Evolutionary conservation across 2,329 filamentous ascomycete species (phyloP).

Genomic region (Plectosphaerella plurivora): DNA sequence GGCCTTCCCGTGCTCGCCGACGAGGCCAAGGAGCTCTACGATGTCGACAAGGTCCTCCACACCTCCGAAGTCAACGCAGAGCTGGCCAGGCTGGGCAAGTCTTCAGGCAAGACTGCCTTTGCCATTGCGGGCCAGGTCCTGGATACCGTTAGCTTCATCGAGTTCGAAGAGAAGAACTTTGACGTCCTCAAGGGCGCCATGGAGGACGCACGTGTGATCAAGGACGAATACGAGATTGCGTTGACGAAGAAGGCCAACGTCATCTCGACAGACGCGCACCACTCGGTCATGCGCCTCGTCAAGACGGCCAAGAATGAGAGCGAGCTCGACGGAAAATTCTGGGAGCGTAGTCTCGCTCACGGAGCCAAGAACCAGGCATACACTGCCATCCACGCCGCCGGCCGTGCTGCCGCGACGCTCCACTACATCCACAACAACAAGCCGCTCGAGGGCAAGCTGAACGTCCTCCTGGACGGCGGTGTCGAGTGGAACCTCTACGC

Average conservation of each 20-base stretch:
- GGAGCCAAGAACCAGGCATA: slow-evolving; percentile 84
- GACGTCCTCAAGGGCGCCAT: slow-evolving; percentile 54
- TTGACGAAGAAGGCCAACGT: slow-evolving; percentile 77
- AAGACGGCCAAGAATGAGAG: slow-evolving; percentile 68
- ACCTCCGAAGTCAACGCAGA: slow-evolving; percentile 71
- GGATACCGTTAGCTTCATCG: slow-evolving; percentile 64
- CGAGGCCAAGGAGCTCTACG: slow-evolving; percentile 73
- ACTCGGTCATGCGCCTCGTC: slow-evolving; percentile 56
- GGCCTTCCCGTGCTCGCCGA: slow-evolving; percentile 75
- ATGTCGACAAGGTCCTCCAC: slow-evolving; percentile 73
- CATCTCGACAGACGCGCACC: slow-evolving; percentile 65
- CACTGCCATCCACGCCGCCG: slow-evolving; percentile 77
- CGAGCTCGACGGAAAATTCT: slow-evolving; percentile 77
- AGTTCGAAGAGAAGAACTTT: slow-evolving; percentile 45
- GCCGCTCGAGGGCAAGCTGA: slow-evolving; percentile 64
- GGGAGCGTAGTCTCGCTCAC: slow-evolving; percentile 69
- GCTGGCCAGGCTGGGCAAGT: slow-evolving; percentile 49
- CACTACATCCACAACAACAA: slow-evolving; percentile 83
- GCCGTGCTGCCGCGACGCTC: slow-evolving; percentile 75
- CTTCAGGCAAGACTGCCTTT: slow-evolving; percentile 52
- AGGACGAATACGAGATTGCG: slow-evolving; percentile 80
- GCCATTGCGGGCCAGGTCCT: slow-evolving; percentile 77
- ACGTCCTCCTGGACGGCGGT: slow-evolving; percentile 81
- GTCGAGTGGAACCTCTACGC: slow-evolving; percentile 72
- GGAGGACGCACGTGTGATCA: slow-evolving; percentile 65